phyloP scores from a whole-genome alignment of 345 rosid species.

The Eucalyptus guilfoylei region DNA sequence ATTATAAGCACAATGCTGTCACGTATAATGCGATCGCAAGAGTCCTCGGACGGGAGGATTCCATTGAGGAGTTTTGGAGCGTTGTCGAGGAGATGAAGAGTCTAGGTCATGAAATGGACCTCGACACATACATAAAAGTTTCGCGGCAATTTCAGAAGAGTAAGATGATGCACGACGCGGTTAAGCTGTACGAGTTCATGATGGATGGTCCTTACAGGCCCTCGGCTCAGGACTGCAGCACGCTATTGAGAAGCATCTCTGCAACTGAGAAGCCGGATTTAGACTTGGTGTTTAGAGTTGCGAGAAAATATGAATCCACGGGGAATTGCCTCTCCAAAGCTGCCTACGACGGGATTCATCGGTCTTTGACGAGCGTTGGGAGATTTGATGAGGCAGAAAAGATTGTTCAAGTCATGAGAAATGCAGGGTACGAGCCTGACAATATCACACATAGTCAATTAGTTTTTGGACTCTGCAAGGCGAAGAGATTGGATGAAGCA shows the following conservation, averaged over 20 bases:
- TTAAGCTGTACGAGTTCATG: conserved; percentile 76
- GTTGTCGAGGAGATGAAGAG: conserved; percentile 56
- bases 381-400: conserved; percentile 63
- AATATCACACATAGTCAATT: conserved; percentile 81
- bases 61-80: conserved; percentile 59
- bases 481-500: conserved; percentile 65
- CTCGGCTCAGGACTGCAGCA: conserved; percentile 48
- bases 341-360: conserved; percentile 69
- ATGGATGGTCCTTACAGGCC: conserved; percentile 87
- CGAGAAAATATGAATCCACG: conserved; percentile 35
- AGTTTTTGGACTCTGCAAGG: conserved; percentile 81
- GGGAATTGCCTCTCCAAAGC: conserved; percentile 55
- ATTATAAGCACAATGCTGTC: conserved; percentile 26
- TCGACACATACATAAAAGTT: conserved; percentile 62
- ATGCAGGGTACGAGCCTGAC: conserved; percentile 66
- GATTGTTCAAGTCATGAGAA: conserved; percentile 42
- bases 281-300: conserved; percentile 58
- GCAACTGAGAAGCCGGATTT: conserved; percentile 30
- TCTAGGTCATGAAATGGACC: conserved; percentile 50
- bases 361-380: conserved; percentile 52
- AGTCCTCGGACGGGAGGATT: conserved; percentile 51
- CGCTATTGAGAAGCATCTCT: conserved; percentile 48
- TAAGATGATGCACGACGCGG: conserved; percentile 58
- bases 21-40: conserved; percentile 54
- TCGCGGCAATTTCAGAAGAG: conserved; percentile 67